Evolutionary conservation across 2,329 filamentous ascomycete species (phyloP), one percentile per base, ranked within the genome.

Genomic region (Colletotrichum tamarilloi): DNA sequence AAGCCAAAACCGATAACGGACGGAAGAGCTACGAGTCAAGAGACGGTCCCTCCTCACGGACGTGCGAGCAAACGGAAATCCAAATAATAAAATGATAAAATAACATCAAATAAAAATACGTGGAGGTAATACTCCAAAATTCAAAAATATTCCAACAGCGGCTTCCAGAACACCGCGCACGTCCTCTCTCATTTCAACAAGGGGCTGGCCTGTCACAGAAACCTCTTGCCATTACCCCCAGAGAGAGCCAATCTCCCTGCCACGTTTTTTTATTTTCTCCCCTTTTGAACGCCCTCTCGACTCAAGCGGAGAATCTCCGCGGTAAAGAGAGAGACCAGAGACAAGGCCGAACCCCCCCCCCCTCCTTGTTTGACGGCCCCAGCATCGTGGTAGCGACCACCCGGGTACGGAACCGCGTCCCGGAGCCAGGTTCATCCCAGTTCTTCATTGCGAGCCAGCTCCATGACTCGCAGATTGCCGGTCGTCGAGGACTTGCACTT

Each of bases 281-380:
- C 28, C 56, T 42, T 42, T 5, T 62, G 14, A 46, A 19, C 22
- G 11, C 28, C n/a, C n/a, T 16, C 59, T 56, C 66, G 60, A 72
- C 65, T 68, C 59, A 62, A 70, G 70, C 67, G 70, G 60, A 65
- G 70, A 73, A 68, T 64, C 66, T 72, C 69, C 66, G 69, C 59
- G 59, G 56, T 59, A 72, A 46, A 55, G 62, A 60, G 30, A 56
- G 66, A 65, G 19, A 7, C 35, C 35, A 42, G 24, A 67, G 46
- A 63, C 49, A 68, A 35, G 68, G 52, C 32, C 60, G 42, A 62
- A 53, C 53, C 58, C 49, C 19, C 11, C 19, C 11, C 30, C 38
- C 58, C 24, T 38, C 59, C 67, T 58, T 53, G 59, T 38, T 11
- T 42, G 56, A 73, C 71, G 62, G 72, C 71, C 62, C 71, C 67